Evolutionary conservation across 2,329 filamentous ascomycete species (phyloP).

Genomic region (Aspergillus cejpii): DNA sequence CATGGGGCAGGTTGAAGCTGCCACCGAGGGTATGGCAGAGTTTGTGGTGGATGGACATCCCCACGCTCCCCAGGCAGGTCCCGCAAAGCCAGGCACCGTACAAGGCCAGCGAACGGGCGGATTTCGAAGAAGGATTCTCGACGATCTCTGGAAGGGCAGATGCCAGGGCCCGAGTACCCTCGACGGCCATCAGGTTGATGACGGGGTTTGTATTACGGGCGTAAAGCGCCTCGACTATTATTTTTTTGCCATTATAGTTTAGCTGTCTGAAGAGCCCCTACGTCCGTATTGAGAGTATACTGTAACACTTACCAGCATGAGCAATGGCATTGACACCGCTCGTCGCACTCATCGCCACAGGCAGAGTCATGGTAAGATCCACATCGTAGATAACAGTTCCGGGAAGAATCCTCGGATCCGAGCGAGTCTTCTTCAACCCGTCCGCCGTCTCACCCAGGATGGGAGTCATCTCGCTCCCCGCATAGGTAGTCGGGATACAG

Average conservation of each 20-base stretch:
- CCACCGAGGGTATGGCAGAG: conserved; percentile 60
- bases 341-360: conserved; percentile 47
- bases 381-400: conserved; percentile 60
- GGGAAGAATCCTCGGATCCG: conserved; percentile 55
- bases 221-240: conserved; percentile 55
- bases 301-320: conserved; percentile 45
- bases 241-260: conserved; percentile 1
- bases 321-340: conserved; percentile 62
- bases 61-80: conserved; percentile 52
- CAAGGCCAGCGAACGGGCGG: conserved; percentile 49
- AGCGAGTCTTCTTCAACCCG: conserved; percentile 52
- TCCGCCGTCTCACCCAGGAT: conserved; percentile 57
- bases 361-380: conserved; percentile 55
- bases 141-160: conserved; percentile 49
- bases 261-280: too few species aligned
- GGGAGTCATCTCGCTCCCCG: conserved; percentile 59
- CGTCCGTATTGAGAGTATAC: too few species aligned
- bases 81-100: conserved; percentile 62
- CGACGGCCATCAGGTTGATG: conserved; percentile 51
- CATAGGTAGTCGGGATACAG: conserved; percentile 57
- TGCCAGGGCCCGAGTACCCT: conserved; percentile 52
- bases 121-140: conserved; percentile 38
- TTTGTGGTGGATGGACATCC: conserved; percentile 62
- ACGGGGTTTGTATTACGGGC: conserved; percentile 57
- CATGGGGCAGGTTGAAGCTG: conserved; percentile 57